Evolutionary conservation across 768 basidiomycete species (phyloP).

Genomic region (Phlebiopsis gigantea): DNA sequence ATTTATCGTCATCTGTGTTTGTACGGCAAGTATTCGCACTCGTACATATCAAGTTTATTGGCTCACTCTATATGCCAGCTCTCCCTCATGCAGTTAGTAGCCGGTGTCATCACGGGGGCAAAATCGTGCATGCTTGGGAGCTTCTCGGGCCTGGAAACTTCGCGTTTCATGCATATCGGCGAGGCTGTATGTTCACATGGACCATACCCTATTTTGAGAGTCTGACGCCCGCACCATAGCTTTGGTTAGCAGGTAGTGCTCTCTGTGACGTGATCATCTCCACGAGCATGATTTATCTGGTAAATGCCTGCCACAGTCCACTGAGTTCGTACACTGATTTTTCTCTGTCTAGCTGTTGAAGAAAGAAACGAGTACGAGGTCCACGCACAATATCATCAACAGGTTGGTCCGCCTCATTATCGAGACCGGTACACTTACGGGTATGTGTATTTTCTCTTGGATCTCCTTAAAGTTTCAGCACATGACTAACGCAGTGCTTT

Average conservation of each 20-base stretch:
- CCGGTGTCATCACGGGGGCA: not conserved
- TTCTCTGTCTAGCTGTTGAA: not conserved
- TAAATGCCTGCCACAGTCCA: conserved; percentile 10
- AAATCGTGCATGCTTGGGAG: not conserved
- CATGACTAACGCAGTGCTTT: not conserved
- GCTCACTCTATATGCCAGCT: too few species aligned
- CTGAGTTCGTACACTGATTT: not conserved
- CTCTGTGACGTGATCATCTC: conserved; percentile 25
- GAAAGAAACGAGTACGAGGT: not conserved
- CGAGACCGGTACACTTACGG: conserved; percentile 8
- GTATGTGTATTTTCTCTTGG: not conserved
- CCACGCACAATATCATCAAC: not conserved
- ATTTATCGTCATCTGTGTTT: not conserved
- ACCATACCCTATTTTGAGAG: too few species aligned
- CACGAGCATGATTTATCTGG: conserved; percentile 15
- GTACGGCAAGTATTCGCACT: not conserved
- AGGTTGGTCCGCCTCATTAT: not conserved
- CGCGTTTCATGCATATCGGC: not conserved
- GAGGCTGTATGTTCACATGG: not conserved
- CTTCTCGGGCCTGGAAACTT: not conserved
- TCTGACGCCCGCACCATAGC: not conserved
- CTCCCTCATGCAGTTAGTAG: not conserved
- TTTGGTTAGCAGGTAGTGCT: conserved; percentile 19
- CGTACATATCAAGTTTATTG: too few species aligned
- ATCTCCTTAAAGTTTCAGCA: too few species aligned